Evolutionary conservation across 192 early-diverging fungal genomes (phyloP), one percentile per base, ranked within the genome.

Genomic region (Chytriomyces confervae): DNA sequence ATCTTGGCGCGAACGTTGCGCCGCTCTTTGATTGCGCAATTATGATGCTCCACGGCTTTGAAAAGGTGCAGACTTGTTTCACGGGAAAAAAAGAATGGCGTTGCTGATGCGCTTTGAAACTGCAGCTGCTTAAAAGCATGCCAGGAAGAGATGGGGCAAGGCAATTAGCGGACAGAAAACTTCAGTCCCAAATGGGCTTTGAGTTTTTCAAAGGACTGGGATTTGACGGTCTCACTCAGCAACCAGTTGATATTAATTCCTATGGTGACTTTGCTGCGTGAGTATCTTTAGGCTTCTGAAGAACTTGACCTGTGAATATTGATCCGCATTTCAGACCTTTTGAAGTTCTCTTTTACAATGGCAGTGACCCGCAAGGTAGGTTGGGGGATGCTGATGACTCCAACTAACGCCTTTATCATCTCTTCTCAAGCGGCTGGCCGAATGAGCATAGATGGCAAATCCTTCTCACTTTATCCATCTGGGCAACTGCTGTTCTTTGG

Each of bases 191-290:
- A 13, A 74, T 74, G 72, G 46, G 44, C n/a, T 74, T 44, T 45
- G 50, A 43, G 16, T 27, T 61, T 8, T 74, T 74, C 62, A 53
- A 74, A 27, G 62, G 23, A 23, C 20, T 45, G 29, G 61, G 61
- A 36, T 74, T 44, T 48, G 46, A 61, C 62, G 72, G 72, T 45
- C 20, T 62, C 16, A 10, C 47, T n/a, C 23, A 13, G 23, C 10
- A 61, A 18, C 72, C 72, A 16, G 45, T 62, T 45, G 45, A 20
- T 62, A 23, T 74, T 9, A 74, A 74, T 45, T 11, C 61, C 8
- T 74, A 74, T 47, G 72, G 72, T 27, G 72, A 74, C 24, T 45
- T 74, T n/a, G 50, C 72, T 62, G 10, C 45, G 61, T 72, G 44
- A 18, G 51, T 57, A n/a, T 16, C 20, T 60, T 23, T 50, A n/a